Percentiles rank a stretch among this genome's conserved stretches.
Conservation (phyloP, 1,284 basidiomycete species). For the Cryptococcus depauperatus region DNA sequence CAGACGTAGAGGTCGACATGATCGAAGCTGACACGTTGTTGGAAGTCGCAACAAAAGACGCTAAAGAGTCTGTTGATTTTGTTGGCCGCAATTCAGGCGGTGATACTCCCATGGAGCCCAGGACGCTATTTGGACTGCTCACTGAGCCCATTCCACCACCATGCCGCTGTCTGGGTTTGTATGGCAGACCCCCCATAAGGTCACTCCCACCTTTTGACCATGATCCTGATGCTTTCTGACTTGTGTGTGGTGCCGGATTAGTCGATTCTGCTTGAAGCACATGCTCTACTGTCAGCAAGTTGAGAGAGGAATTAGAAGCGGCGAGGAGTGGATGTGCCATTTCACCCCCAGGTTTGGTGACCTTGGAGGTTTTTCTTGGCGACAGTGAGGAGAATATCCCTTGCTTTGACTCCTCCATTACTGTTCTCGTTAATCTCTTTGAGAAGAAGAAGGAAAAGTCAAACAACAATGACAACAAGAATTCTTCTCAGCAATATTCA, state of each 20-base stretch:
- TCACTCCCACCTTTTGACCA: constrained; percentile 5
- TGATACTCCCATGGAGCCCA: constrained; percentile 4
- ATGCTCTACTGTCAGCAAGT: constrained; percentile 10
- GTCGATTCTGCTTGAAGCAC: background rate
- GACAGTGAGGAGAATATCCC: constrained; percentile 35
- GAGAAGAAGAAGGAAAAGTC: no score
- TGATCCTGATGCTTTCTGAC: constrained; percentile 10
- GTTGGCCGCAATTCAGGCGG: constrained; percentile 6
- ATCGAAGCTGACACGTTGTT: constrained; percentile 14
- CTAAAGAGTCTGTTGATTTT: background rate
- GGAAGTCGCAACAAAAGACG: constrained; percentile 7
- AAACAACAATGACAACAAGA: no score
- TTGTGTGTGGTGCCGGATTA: constrained; percentile 1
- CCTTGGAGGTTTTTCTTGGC: constrained; percentile 21
- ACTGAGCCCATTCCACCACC: constrained; percentile 22
- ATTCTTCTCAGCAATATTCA: no score
- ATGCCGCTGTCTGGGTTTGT: constrained; percentile 39
- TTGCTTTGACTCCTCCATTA: constrained; percentile 11
- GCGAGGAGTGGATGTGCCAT: constrained; percentile 39
- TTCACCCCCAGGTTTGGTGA: constrained; percentile 16
- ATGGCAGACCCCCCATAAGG: constrained; percentile 20
- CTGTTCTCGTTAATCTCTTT: no score
- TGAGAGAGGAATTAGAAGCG: constrained; percentile 30
- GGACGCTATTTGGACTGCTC: constrained; percentile 16
- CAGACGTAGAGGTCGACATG: constrained; percentile 25